Evolutionary conservation across 495 filamentous ascomycete genomes (phyloP).

Genomic region (Aspergillus panamensis): DNA sequence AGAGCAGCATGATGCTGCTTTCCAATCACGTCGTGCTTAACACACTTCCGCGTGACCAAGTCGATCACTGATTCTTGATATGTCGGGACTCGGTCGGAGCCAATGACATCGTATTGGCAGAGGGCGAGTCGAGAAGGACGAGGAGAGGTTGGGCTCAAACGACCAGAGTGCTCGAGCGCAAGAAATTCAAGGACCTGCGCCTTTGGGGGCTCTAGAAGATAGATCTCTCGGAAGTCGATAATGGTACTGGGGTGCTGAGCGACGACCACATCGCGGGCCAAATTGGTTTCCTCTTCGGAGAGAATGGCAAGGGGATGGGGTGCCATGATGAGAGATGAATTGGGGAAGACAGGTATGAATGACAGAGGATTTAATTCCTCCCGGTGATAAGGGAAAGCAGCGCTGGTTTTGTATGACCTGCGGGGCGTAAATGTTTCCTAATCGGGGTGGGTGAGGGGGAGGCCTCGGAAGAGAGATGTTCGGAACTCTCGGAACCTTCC

Average conservation of each 20-base stretch:
- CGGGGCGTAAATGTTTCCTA: slow-evolving; percentile 3
- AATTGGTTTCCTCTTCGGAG: slow-evolving; percentile 44
- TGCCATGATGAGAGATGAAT: slow-evolving; percentile 19
- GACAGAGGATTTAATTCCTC: not conserved
- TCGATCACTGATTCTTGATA: slow-evolving; percentile 65
- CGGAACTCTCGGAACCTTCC: slow-evolving; percentile 13
- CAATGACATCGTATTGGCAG: slow-evolving; percentile 64
- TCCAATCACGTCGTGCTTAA: slow-evolving; percentile 52
- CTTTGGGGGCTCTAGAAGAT: slow-evolving; percentile 51
- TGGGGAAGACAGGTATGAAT: not conserved
- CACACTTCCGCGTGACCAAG: slow-evolving; percentile 43
- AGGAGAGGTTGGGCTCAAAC: slow-evolving; percentile 42
- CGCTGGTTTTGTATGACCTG: not conserved
- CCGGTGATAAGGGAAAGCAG: slow-evolving; percentile 1
- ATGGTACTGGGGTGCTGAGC: slow-evolving; percentile 39
- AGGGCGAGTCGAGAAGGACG: slow-evolving; percentile 58
- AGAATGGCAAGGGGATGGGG: slow-evolving; percentile 48
- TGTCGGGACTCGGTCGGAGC: slow-evolving; percentile 50
- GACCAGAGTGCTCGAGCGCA: slow-evolving; percentile 48
- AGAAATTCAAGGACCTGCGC: slow-evolving; percentile 45
- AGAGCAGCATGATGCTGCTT: slow-evolving; percentile 59
- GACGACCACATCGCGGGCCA: slow-evolving; percentile 46
- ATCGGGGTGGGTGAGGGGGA: not conserved
- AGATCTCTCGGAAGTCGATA: slow-evolving; percentile 53
- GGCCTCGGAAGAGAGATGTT: not conserved